Percentiles rank a stretch among this genome's conserved stretches.
Evolutionary conservation across 805 yeast species (phyloP).

Genomic region (Metschnikowia orientalis): DNA sequence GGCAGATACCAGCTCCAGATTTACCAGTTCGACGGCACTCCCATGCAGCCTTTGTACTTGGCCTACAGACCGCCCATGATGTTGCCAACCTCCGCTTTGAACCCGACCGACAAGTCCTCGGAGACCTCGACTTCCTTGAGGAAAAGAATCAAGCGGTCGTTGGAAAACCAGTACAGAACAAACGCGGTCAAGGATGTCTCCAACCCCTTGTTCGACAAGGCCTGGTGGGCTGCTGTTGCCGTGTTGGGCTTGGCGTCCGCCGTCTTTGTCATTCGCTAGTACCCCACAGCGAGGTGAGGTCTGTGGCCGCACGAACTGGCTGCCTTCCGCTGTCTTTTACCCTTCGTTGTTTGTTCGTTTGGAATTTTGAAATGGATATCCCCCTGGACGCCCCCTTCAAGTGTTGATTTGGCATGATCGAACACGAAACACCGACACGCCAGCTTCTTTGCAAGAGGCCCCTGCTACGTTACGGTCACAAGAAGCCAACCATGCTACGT

Average conservation of each 20-base stretch:
- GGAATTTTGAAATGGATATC: too few species aligned
- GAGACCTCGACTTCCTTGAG: slow-evolving; percentile 31
- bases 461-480: too few species aligned
- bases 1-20: slow-evolving; percentile 77
- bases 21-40: slow-evolving; percentile 73
- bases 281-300: too few species aligned
- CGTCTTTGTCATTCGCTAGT: slow-evolving; percentile 24
- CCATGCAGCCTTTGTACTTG: slow-evolving; percentile 81
- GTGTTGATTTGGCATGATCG: too few species aligned
- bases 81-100: slow-evolving; percentile 89
- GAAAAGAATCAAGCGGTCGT: slow-evolving; percentile 59
- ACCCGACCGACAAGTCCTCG: slow-evolving; percentile 61
- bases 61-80: slow-evolving; percentile 93
- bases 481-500: too few species aligned
- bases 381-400: too few species aligned
- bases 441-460: too few species aligned
- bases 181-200: slow-evolving; percentile 54
- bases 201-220: slow-evolving; percentile 34
- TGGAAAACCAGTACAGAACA: slow-evolving; percentile 78
- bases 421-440: too few species aligned
- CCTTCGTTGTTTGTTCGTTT: too few species aligned
- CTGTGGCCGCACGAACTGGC: too few species aligned
- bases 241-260: slow-evolving; percentile 39
- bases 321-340: too few species aligned
- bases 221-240: slow-evolving; percentile 57